Conservation (phyloP, 31 red algal genomes). For the Odonthalia washingtoniensis region DNA sequence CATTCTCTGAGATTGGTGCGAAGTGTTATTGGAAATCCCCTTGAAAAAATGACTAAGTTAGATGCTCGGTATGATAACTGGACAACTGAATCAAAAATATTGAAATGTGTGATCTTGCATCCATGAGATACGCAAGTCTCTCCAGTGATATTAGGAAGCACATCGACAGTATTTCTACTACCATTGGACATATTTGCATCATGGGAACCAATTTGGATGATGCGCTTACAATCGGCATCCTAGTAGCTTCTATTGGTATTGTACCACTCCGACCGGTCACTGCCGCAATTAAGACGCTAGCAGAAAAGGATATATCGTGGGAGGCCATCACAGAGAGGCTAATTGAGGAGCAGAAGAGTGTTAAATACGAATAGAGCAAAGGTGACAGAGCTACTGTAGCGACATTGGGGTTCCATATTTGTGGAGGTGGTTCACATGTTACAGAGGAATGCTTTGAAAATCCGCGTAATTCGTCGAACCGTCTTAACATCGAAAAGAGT, state of each 20-base stretch:
- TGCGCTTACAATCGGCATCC: not conserved
- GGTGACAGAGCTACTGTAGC: not conserved
- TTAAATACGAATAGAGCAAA: not conserved
- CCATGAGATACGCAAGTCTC: not conserved
- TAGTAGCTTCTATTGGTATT: not conserved
- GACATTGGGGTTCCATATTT: not conserved
- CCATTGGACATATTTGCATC: not conserved
- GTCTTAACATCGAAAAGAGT: no score
- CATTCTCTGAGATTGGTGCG: constrained; percentile 13
- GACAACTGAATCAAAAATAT: constrained; percentile 20
- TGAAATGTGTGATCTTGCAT: constrained; percentile 39
- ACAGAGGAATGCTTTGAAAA: constrained; percentile 3
- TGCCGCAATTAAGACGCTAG: constrained; percentile 25
- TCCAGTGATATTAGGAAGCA: not conserved
- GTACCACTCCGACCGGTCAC: not conserved
- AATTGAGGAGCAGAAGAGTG: constrained; percentile 16
- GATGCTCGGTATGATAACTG: not conserved
- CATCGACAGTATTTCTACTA: constrained; percentile 17
- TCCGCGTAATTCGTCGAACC: constrained; percentile 18
- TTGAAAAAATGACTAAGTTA: constrained; percentile 2
- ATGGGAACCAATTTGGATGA: not conserved
- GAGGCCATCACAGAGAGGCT: not conserved
- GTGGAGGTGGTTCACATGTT: not conserved
- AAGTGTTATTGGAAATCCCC: constrained; percentile 14
- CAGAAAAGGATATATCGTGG: constrained; percentile 11